A percentile compares a stretch with the other conserved stretches of the same genome.
phyloP scores from a whole-genome alignment of 1,284 basidiomycete species.

The Trametes versicolor region DNA sequence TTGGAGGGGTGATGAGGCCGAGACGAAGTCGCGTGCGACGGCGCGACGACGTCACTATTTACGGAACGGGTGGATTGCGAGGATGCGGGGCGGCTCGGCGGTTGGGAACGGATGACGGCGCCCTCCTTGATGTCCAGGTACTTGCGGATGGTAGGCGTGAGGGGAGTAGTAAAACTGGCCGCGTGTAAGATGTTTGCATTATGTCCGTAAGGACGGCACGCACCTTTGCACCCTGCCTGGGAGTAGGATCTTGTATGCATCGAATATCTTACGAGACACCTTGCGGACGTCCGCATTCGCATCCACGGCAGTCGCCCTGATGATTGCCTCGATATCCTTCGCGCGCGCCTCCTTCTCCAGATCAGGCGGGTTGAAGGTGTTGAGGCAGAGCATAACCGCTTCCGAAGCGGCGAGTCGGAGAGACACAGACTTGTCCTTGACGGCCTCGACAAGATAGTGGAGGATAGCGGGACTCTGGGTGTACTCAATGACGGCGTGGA shows the following conservation, averaged over 20 bases:
- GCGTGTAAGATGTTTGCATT: constrained; percentile 22
- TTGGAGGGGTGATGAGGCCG: constrained; percentile 14
- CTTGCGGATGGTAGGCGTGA: constrained; percentile 81
- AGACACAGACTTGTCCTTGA: constrained; percentile 76
- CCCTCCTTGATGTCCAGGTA: constrained; percentile 72
- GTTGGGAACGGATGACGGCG: constrained; percentile 34
- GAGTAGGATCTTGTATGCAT: constrained; percentile 77
- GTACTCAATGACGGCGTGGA: constrained; percentile 70
- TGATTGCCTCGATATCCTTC: constrained; percentile 74
- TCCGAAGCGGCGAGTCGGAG: constrained; percentile 74
- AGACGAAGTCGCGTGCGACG: constrained; percentile 2
- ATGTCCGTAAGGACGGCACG: constrained; percentile 39
- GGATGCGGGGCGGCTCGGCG: constrained; percentile 43
- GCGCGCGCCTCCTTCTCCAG: constrained; percentile 72
- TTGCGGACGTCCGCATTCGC: constrained; percentile 82
- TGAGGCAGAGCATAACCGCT: constrained; percentile 70
- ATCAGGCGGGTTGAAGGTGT: constrained; percentile 79
- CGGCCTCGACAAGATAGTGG: constrained; percentile 65
- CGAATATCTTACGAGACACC: constrained; percentile 74
- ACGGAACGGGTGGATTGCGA: constrained; percentile 38
- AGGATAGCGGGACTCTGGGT: constrained; percentile 78
- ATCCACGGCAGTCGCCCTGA: constrained; percentile 75
- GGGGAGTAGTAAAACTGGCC: constrained; percentile 73
- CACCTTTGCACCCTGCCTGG: constrained; percentile 75
- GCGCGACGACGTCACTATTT: constrained; percentile 17